Evolutionary conservation across 768 basidiomycete genomes (phyloP).

Genomic region (Dacryopinax spathularia): DNA sequence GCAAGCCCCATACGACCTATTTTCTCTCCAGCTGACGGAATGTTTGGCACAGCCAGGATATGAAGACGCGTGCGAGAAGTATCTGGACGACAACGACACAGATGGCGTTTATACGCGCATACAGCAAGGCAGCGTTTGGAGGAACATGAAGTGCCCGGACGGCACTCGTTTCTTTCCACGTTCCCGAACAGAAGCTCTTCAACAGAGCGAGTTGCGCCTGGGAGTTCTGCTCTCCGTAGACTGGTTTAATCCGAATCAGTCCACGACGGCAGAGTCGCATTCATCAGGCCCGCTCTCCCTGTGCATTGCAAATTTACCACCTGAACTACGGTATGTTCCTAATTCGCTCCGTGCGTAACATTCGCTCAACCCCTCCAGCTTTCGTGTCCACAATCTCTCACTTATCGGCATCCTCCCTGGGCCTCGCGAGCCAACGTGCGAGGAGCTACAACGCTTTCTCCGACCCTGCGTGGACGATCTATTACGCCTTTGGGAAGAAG

Average conservation of each 20-base stretch:
- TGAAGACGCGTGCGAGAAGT: neutral
- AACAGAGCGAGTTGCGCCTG: neutral
- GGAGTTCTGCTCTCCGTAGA: neutral
- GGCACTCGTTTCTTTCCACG: neutral
- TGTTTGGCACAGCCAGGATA: neutral
- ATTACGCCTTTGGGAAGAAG: constrained; percentile 17
- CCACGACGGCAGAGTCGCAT: constrained; percentile 26
- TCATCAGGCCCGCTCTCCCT: constrained; percentile 1
- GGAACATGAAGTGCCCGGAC: neutral
- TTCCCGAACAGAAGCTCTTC: neutral
- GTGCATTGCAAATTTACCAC: constrained; percentile 4
- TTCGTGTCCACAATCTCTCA: constrained; percentile 12
- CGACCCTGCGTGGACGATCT: constrained; percentile 23
- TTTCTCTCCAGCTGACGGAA: neutral
- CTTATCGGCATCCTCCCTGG: constrained; percentile 18
- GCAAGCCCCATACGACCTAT: neutral
- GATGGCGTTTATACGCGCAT: neutral
- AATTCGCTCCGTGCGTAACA: too few relatives aligned
- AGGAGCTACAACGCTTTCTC: too few relatives aligned
- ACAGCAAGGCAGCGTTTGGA: constrained; percentile 6
- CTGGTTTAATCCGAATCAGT: too few relatives aligned
- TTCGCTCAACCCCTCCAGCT: too few relatives aligned
- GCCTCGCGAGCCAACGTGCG: constrained; percentile 19
- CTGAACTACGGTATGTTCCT: too few relatives aligned
- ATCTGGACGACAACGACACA: neutral